phyloP scores from a whole-genome alignment of 352 stramenopile species.

The Phytophthora meadii region DNA sequence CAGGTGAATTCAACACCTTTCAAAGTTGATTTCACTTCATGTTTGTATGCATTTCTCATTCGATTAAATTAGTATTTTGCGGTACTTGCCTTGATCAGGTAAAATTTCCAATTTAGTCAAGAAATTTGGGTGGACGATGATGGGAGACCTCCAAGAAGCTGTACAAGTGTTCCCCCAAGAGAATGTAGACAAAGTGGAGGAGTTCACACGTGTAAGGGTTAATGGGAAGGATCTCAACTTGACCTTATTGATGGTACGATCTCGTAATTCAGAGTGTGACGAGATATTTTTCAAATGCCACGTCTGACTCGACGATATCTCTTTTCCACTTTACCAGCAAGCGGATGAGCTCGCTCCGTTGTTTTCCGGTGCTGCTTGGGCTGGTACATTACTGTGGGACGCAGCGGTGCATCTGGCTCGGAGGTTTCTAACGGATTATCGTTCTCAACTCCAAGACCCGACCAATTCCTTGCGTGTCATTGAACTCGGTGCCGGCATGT shows the following conservation, averaged over 20 bases:
- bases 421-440: slow-evolving; percentile 62
- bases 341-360: slow-evolving; percentile 91
- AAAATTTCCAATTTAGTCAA: not conserved
- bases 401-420: slow-evolving; percentile 75
- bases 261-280: not conserved
- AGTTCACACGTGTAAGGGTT: slow-evolving; percentile 62
- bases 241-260: slow-evolving; percentile 68
- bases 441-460: slow-evolving; percentile 35
- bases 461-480: slow-evolving; percentile 57
- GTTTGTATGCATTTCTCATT: slow-evolving; percentile 11
- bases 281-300: slow-evolving; percentile 7
- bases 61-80: slow-evolving; percentile 8
- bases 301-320: slow-evolving; percentile 17
- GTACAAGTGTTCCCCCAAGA: slow-evolving; percentile 64
- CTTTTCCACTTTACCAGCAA: slow-evolving; percentile 45
- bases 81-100: slow-evolving; percentile 6
- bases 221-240: slow-evolving; percentile 60
- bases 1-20: slow-evolving; percentile 11
- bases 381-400: slow-evolving; percentile 92
- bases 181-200: slow-evolving; percentile 65
- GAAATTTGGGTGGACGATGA: slow-evolving; percentile 21
- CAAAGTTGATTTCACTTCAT: not conserved
- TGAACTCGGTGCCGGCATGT: slow-evolving; percentile 88
- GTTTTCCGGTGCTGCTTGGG: slow-evolving; percentile 94
- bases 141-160: not conserved